Conservation (phyloP, 1,284 basidiomycete genomes). For the Leccinum subatratum region DNA sequence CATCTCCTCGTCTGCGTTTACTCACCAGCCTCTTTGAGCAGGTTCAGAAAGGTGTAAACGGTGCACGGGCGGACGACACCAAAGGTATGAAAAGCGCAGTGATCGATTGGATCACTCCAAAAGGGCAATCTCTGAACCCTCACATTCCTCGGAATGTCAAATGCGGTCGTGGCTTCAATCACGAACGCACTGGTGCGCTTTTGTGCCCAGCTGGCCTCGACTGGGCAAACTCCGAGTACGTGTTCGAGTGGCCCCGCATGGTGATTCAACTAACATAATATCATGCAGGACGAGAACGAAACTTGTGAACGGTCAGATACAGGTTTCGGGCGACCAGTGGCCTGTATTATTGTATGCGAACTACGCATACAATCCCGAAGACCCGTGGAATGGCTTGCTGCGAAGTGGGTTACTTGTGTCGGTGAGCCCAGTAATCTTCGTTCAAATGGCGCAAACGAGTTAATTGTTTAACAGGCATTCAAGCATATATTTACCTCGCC, state of each 20-base stretch:
- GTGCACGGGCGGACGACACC: constrained; percentile 7
- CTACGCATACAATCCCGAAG: neutral
- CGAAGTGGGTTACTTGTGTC: constrained; percentile 2
- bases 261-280: neutral
- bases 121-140: neutral
- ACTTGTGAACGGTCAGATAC: neutral
- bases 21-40: constrained; percentile 1
- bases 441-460: neutral
- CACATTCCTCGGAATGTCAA: constrained; percentile 13
- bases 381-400: constrained; percentile 3
- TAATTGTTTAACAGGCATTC: constrained; percentile 3
- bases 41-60: constrained; percentile 3
- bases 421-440: neutral
- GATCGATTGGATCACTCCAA: constrained; percentile 2
- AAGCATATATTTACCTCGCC: constrained; percentile 7
- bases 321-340: neutral
- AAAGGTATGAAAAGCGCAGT: neutral
- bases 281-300: neutral
- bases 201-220: no score
- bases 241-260: neutral
- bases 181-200: no score
- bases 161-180: neutral
- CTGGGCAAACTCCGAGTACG: no score
- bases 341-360: neutral
- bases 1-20: no score